Percentiles rank a stretch among this genome's conserved stretches.
Evolutionary conservation across 257 asterid genomes (phyloP).

Genomic region (Capsicum pubescens): DNA sequence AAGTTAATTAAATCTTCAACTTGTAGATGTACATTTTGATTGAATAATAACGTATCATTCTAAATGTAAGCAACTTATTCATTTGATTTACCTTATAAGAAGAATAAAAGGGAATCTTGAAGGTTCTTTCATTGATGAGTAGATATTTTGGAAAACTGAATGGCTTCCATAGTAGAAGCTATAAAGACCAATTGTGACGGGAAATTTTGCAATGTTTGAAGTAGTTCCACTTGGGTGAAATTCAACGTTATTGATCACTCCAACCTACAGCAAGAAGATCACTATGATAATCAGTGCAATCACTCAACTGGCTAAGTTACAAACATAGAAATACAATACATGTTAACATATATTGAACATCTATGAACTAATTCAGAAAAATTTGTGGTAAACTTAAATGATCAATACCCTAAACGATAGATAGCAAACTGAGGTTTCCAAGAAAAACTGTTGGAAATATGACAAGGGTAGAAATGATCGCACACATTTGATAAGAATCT

Average conservation of each 20-base stretch:
- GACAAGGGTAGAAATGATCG: conserved; percentile 67
- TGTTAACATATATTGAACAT: not conserved
- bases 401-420: conserved; percentile 44
- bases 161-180: conserved; percentile 50
- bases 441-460: conserved; percentile 96
- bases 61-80: not conserved
- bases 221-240: conserved; percentile 71
- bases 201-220: conserved; percentile 53
- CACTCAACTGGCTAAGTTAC: conserved; percentile 76
- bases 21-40: not conserved
- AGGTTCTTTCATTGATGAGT: too few species aligned
- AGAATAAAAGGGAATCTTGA: too few species aligned
- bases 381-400: too few species aligned
- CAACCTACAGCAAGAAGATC: conserved; percentile 80
- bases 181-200: conserved; percentile 75
- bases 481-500: conserved; percentile 76
- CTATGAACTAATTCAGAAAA: not conserved
- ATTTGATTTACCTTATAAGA: too few species aligned
- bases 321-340: not conserved
- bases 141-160: too few species aligned
- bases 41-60: not conserved
- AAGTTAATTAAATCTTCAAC: not conserved
- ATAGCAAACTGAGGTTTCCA: conserved; percentile 74
- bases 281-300: conserved; percentile 63
- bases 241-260: conserved; percentile 56